Evolutionary conservation across 352 stramenopile genomes (phyloP).

Genomic region (Aphanomyces cochlioides): DNA sequence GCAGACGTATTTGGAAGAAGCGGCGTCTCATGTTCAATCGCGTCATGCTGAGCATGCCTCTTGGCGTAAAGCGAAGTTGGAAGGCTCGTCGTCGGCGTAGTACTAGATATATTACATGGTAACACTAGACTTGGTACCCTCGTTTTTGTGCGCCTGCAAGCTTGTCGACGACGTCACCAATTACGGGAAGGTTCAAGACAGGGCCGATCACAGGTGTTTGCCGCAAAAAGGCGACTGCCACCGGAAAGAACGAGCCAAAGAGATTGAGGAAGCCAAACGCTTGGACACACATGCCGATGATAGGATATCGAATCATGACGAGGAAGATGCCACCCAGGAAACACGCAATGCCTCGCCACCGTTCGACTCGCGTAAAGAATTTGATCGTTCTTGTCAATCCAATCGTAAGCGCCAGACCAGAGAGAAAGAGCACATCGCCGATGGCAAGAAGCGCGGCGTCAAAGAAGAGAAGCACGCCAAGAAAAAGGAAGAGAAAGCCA

Average conservation of each 20-base stretch:
- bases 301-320: conserved; percentile 89
- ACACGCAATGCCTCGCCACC: conserved; percentile 90
- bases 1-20: conserved; percentile 10
- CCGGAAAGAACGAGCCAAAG: conserved; percentile 95
- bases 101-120: neutral
- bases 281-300: conserved; percentile 93
- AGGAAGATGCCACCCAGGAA: conserved; percentile 92
- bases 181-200: conserved; percentile 78
- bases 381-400: conserved; percentile 86
- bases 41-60: conserved; percentile 15
- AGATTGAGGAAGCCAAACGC: conserved; percentile 94
- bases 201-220: conserved; percentile 90
- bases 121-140: conserved; percentile 74
- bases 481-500: conserved; percentile 90
- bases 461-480: conserved; percentile 93
- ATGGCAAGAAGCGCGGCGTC: conserved; percentile 91
- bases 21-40: conserved; percentile 16
- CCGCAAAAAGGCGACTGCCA: conserved; percentile 89
- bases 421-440: conserved; percentile 92
- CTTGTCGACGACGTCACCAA: conserved; percentile 79
- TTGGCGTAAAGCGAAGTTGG: conserved; percentile 20
- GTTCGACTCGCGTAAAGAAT: conserved; percentile 93
- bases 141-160: conserved; percentile 79
- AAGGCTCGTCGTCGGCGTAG: conserved; percentile 2
- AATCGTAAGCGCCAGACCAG: conserved; percentile 93